Evolutionary conservation across 768 basidiomycete species (phyloP).

Genomic region (Udeniomyces megalosporus): DNA sequence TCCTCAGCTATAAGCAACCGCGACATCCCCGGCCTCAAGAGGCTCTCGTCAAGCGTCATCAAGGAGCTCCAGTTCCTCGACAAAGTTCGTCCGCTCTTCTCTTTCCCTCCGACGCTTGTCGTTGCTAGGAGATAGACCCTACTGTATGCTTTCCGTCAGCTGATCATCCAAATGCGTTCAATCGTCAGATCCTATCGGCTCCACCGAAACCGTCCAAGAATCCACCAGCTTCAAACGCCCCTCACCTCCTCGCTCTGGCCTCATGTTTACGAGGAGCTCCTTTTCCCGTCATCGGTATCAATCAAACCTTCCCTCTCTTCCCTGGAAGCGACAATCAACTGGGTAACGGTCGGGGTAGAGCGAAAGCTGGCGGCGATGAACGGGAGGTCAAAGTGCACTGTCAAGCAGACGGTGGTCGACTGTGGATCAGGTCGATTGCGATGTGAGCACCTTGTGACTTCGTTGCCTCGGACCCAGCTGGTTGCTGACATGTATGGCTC

Average conservation of each 20-base stretch:
- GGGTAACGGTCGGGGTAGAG: slow-evolving; percentile 21
- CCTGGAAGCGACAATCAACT: background rate
- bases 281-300: background rate
- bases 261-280: background rate
- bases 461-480: background rate
- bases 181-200: background rate
- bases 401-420: slow-evolving; percentile 52
- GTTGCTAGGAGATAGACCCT: too few species aligned
- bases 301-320: slow-evolving; percentile 1
- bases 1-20: background rate
- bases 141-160: too few species aligned
- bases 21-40: slow-evolving; percentile 32
- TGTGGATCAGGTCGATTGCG: slow-evolving; percentile 58
- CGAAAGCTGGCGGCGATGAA: slow-evolving; percentile 22
- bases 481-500: background rate
- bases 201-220: background rate
- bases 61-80: slow-evolving; percentile 35
- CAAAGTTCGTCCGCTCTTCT: slow-evolving; percentile 26
- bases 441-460: background rate
- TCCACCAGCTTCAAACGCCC: slow-evolving; percentile 10
- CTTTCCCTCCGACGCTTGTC: background rate
- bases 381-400: slow-evolving; percentile 53
- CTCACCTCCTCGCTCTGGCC: slow-evolving; percentile 18
- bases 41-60: slow-evolving; percentile 33
- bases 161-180: too few species aligned